phyloP scores from a whole-genome alignment of 2,329 filamentous ascomycete genomes.

The Xylaria sp. region DNA sequence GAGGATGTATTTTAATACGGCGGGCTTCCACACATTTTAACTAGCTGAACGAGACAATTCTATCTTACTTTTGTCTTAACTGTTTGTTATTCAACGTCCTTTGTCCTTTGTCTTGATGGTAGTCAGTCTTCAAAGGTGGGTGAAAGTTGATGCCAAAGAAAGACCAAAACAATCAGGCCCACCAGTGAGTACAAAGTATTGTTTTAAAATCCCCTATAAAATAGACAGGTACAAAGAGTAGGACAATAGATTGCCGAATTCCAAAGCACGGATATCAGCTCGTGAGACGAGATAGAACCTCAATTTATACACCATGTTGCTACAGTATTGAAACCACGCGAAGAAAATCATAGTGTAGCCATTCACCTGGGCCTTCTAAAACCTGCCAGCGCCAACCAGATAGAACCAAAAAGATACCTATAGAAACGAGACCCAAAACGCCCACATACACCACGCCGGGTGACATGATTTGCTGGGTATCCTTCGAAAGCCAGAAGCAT shows the following conservation, averaged over 20 bases:
- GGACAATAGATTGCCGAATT: not conserved
- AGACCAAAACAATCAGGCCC: constrained; percentile 24
- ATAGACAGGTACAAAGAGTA: constrained; percentile 8
- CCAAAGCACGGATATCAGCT: not conserved
- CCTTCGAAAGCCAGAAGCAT: constrained; percentile 18
- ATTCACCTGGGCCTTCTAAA: constrained; percentile 21
- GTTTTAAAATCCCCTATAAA: not conserved
- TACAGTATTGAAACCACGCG: constrained; percentile 4
- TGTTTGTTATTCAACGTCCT: not conserved
- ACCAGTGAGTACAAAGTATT: constrained; percentile 10
- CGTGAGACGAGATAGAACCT: not conserved
- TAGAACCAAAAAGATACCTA: not conserved
- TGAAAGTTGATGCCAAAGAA: not conserved
- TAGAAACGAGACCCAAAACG: constrained; percentile 20
- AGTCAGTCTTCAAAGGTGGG: not conserved
- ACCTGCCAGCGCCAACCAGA: not conserved
- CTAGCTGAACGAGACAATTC: constrained; percentile 1
- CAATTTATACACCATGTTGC: constrained; percentile 6
- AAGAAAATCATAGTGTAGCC: constrained; percentile 1
- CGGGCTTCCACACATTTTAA: not conserved
- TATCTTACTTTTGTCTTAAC: constrained; percentile 16
- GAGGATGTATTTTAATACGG: constrained; percentile 5
- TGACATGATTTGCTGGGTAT: constrained; percentile 32
- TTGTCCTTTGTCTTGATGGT: not conserved
- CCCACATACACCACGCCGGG: constrained; percentile 14